A percentile compares a stretch with the other conserved stretches of the same genome.
Evolutionary conservation across 371 early-diverging fungal genomes (phyloP).

Genomic region (Mortierella sp.): DNA sequence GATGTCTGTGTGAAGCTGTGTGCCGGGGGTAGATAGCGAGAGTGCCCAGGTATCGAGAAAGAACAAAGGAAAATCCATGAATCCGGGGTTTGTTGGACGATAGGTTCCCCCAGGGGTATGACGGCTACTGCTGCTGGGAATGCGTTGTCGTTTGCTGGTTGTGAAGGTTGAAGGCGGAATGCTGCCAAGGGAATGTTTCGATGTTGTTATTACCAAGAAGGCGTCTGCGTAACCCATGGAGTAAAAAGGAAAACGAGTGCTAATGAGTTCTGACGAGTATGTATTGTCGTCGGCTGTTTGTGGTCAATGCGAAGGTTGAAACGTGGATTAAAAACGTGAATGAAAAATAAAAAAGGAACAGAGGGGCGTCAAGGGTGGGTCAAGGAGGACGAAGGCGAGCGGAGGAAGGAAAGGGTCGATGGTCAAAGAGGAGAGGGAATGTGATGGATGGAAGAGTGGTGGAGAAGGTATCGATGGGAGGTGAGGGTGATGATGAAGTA

Average conservation of each 20-base stretch:
- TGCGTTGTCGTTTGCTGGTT: neutral
- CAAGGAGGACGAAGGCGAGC: neutral
- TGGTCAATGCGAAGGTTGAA: constrained; percentile 8
- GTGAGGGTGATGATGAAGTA: neutral
- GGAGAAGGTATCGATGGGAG: neutral
- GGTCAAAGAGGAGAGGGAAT: neutral
- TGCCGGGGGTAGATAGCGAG: neutral
- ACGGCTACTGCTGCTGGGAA: neutral
- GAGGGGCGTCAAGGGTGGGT: neutral
- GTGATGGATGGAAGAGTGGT: neutral
- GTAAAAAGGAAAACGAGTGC: neutral
- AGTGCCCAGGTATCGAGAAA: neutral
- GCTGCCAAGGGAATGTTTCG: neutral
- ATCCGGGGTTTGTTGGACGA: neutral
- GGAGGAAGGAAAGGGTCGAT: neutral
- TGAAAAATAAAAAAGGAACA: neutral
- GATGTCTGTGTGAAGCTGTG: neutral
- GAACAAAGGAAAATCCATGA: neutral
- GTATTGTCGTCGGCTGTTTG: constrained; percentile 3
- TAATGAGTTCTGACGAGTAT: neutral
- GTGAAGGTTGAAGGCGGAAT: neutral
- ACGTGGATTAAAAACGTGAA: neutral
- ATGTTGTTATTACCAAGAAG: constrained; percentile 29
- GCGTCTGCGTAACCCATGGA: constrained; percentile 34
- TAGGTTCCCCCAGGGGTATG: neutral